phyloP scores from a whole-genome alignment of 1,284 basidiomycete species.

The Phellinidium pouzarii region DNA sequence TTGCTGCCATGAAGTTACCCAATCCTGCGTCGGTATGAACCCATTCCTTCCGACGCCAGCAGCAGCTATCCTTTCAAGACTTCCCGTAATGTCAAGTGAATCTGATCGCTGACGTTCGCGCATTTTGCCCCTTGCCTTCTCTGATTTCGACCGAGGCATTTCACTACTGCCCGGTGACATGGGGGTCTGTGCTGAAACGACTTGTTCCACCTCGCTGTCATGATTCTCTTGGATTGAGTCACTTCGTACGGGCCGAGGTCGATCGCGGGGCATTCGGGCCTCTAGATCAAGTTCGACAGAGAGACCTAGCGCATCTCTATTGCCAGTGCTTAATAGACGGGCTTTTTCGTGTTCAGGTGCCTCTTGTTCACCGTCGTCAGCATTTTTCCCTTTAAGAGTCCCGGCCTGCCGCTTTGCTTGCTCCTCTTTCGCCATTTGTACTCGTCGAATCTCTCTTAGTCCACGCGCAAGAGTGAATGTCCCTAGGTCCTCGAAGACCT shows the following conservation, averaged over 20 bases:
- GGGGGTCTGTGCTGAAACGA: slow-evolving; percentile 26
- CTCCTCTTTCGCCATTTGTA: slow-evolving; percentile 68
- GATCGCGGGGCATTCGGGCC: slow-evolving; percentile 15
- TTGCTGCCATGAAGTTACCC: slow-evolving; percentile 88
- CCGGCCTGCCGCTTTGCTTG: slow-evolving; percentile 34
- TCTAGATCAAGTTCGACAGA: slow-evolving; percentile 19
- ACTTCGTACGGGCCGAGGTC: slow-evolving; percentile 2
- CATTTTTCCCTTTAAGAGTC: slow-evolving; percentile 32
- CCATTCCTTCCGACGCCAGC: slow-evolving; percentile 76
- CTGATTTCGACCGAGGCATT: slow-evolving; percentile 38
- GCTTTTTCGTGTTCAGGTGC: slow-evolving; percentile 44
- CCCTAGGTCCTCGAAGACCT: slow-evolving; percentile 80
- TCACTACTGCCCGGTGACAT: slow-evolving; percentile 40
- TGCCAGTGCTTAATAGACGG: slow-evolving; percentile 46
- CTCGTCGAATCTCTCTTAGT: slow-evolving; percentile 75
- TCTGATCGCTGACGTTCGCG: slow-evolving; percentile 50
- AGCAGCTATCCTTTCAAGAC: slow-evolving; percentile 56
- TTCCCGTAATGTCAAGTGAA: slow-evolving; percentile 51
- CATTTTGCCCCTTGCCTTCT: slow-evolving; percentile 88
- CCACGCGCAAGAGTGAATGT: slow-evolving; percentile 82
- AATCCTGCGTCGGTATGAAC: slow-evolving; percentile 91
- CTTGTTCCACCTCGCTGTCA: slow-evolving; percentile 24
- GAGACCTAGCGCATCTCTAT: slow-evolving; percentile 22
- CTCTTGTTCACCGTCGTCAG: slow-evolving; percentile 30
- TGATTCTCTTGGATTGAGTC: slow-evolving; percentile 9